Percentiles rank a stretch among this genome's conserved stretches.
phyloP scores from a whole-genome alignment of 2,329 filamentous ascomycete genomes.

The Monosporascus ibericus region DNA sequence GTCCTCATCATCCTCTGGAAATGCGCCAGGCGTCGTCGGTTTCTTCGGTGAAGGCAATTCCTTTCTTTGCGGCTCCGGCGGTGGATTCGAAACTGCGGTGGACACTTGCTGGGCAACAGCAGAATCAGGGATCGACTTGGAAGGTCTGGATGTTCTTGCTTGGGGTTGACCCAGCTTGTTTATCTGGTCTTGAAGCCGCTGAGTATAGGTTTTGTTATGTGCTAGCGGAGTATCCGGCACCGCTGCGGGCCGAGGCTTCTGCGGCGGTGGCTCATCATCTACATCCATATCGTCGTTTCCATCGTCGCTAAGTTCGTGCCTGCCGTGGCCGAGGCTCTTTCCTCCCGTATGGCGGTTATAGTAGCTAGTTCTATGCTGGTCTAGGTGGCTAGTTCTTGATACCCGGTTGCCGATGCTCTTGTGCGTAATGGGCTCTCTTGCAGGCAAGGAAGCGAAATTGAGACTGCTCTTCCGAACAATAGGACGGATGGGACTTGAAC shows the following conservation, averaged over 20 bases:
- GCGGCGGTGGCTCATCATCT: slow-evolving; percentile 37
- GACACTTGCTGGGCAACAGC: slow-evolving; percentile 26
- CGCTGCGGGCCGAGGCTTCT: slow-evolving; percentile 40
- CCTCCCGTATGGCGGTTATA: slow-evolving; percentile 68
- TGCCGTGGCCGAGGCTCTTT: slow-evolving; percentile 56
- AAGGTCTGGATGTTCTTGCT: slow-evolving; percentile 37
- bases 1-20: slow-evolving; percentile 54
- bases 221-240: slow-evolving; percentile 46
- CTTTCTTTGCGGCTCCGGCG: slow-evolving; percentile 30
- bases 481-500: slow-evolving; percentile 68
- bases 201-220: slow-evolving; percentile 88
- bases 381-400: slow-evolving; percentile 73
- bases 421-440: slow-evolving; percentile 81
- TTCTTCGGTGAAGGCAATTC: slow-evolving; percentile 31
- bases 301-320: slow-evolving; percentile 32
- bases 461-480: slow-evolving; percentile 88
- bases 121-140: slow-evolving; percentile 40
- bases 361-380: slow-evolving; percentile 66
- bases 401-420: slow-evolving; percentile 71
- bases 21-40: slow-evolving; percentile 49
- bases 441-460: slow-evolving; percentile 87
- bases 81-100: slow-evolving; percentile 19
- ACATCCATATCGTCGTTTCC: slow-evolving; percentile 39
- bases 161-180: slow-evolving; percentile 61
- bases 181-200: slow-evolving; percentile 88